Evolutionary conservation across 2,329 filamentous ascomycete species (phyloP).

Genomic region (Neurospora sp.): DNA sequence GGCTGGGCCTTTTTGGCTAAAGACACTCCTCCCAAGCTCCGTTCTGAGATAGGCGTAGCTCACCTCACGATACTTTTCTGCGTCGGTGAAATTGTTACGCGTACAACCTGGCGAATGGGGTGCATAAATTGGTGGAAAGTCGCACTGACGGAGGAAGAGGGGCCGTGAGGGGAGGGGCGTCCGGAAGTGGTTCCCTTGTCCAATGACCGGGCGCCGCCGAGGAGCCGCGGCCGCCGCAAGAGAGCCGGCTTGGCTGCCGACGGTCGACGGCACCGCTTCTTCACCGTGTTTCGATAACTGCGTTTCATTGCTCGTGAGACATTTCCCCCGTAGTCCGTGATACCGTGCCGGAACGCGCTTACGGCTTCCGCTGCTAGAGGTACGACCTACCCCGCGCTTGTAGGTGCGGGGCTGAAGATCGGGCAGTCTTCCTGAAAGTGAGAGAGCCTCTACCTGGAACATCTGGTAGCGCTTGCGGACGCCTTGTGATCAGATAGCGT

Average conservation of each 20-base stretch:
- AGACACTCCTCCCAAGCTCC: background rate
- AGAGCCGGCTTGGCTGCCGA: background rate
- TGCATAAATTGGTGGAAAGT: background rate
- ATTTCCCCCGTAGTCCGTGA: background rate
- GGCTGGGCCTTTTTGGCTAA: background rate
- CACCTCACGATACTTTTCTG: background rate
- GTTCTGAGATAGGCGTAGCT: background rate
- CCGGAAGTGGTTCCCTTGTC: background rate
- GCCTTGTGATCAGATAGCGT: background rate
- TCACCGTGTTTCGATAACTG: background rate
- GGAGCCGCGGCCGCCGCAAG: background rate
- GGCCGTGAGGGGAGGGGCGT: background rate
- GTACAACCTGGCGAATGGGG: background rate
- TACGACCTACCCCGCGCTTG: background rate
- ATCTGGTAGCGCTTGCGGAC: background rate
- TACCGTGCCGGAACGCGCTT: background rate
- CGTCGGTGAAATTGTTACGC: background rate
- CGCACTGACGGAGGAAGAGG: background rate
- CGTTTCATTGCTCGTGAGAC: background rate
- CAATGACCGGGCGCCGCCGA: background rate
- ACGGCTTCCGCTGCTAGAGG: background rate
- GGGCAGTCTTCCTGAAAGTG: background rate
- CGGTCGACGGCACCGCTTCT: background rate
- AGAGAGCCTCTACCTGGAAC: background rate
- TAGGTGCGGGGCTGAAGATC: background rate